phyloP scores from a whole-genome alignment of 176 grass and related monocot species.

The Miscanthus lutarioriparius region DNA sequence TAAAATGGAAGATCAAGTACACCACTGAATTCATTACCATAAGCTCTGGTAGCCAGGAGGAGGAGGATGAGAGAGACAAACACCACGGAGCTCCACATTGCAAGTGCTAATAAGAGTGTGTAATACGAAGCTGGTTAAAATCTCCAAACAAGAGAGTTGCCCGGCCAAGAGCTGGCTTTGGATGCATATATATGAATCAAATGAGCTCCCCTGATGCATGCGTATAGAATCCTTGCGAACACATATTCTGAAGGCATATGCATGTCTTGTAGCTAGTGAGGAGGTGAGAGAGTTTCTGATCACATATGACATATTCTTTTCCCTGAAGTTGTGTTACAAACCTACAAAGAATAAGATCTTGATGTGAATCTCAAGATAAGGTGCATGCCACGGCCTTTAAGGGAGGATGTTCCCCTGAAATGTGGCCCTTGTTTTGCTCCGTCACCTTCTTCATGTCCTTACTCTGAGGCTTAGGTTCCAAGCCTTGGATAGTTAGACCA shows the following conservation, averaged over 20 bases:
- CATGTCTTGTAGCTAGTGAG: conserved; percentile 6
- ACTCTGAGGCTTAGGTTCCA: background rate
- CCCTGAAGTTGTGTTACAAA: background rate
- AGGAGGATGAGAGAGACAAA: conserved; percentile 7
- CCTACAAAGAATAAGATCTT: background rate
- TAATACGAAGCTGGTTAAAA: background rate
- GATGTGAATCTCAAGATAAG: conserved; percentile 1
- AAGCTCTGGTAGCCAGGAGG: background rate
- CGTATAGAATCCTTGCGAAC: background rate
- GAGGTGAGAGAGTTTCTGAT: conserved; percentile 13
- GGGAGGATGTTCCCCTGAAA: conserved; percentile 35
- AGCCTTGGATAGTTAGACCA: background rate
- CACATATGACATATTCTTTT: background rate
- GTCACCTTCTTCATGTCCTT: conserved; percentile 9
- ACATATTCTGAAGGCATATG: no score
- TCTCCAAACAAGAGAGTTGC: background rate
- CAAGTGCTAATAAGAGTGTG: background rate
- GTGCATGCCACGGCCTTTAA: conserved; percentile 30
- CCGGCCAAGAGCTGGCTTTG: background rate
- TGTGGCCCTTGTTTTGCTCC: conserved; percentile 33
- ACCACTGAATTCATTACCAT: background rate
- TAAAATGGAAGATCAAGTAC: background rate
- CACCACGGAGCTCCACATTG: conserved; percentile 9
- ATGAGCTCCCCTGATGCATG: background rate
- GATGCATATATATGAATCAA: conserved; percentile 2